Conservation (phyloP, 345 rosid species). For the Punica granatum region DNA sequence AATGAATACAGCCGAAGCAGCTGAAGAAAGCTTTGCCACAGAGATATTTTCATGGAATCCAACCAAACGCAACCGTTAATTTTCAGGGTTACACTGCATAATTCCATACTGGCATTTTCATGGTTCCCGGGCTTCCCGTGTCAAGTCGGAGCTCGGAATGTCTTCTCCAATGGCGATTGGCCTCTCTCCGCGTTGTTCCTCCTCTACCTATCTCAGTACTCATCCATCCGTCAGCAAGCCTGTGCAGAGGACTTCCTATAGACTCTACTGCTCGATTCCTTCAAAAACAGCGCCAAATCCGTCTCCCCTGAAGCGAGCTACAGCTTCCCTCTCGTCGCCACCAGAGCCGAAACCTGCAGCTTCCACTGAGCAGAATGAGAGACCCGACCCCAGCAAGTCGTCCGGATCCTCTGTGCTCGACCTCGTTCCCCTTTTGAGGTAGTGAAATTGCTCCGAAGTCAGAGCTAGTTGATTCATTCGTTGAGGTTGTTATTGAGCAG, state of each 20-base stretch:
- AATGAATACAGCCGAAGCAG: no score
- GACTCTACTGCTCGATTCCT: conserved; percentile 16
- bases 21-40: no score
- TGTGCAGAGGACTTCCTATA: not conserved
- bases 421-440: not conserved
- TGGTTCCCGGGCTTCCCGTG: not conserved
- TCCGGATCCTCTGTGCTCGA: not conserved
- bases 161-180: conserved; percentile 12
- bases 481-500: not conserved
- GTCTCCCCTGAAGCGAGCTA: conserved; percentile 20
- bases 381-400: not conserved
- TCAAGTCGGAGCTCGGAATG: not conserved
- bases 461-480: not conserved
- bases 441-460: not conserved
- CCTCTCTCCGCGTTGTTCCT: not conserved
- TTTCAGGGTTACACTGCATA: no score
- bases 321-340: conserved; percentile 22
- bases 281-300: conserved; percentile 22
- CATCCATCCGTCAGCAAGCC: not conserved
- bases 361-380: not conserved
- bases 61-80: no score
- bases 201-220: not conserved
- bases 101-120: no score
- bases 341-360: conserved; percentile 8
- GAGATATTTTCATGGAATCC: no score